Evolutionary conservation across 139 green algal genomes (phyloP), one percentile per base, ranked within the genome.

Genomic region (Desmodesmus armatus): DNA sequence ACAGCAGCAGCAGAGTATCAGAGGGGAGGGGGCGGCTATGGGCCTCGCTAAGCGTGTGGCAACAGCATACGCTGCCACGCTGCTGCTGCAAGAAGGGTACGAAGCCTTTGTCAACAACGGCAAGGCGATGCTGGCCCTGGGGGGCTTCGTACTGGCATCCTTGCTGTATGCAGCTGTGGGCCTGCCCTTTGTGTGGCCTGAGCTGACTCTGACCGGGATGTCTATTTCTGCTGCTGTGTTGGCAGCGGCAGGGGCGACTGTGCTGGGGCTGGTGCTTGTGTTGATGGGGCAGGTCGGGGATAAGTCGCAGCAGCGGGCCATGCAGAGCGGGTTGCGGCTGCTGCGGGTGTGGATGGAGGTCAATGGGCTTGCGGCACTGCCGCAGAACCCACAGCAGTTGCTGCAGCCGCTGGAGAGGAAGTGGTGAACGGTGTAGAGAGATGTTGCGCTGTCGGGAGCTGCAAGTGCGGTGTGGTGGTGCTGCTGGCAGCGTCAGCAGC

Each of bases 281-380:
- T 11, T 82, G 17, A 58, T 71, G 58, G 76, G 76, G 9, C 35
- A 58, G 76, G 37, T 82, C 7, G 78, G 41, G n/a, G 78, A 84
- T n/a, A 75, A 44, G 43, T 51, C 62, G 33, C 78, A 84, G 78
- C 44, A 77, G 44, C 47, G 78, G 11, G 78, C 78, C 0, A 9
- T 84, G 62, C 60, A 75, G 78, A 76, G 33, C 67, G 35, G 35
- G 6, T 84, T 77, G 41, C 47, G 78, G 63, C 62, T 65, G 78
- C 43, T 84, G 62, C 31, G 33, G 11, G 78, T 84, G 17, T 84
- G 78, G 78, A 84, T 84, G 78, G 13, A 84, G 62, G 25, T n/a
- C n/a, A n/a, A n/a, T n/a, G n/a, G n/a, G n/a, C n/a, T n/a, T n/a
- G n/a, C n/a, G n/a, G n/a, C n/a, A n/a, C n/a, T n/a, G n/a, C n/a